Evolutionary conservation across 164 flowering plant genomes (phyloP).

Genomic region (Tetrastigma voinierianum): DNA sequence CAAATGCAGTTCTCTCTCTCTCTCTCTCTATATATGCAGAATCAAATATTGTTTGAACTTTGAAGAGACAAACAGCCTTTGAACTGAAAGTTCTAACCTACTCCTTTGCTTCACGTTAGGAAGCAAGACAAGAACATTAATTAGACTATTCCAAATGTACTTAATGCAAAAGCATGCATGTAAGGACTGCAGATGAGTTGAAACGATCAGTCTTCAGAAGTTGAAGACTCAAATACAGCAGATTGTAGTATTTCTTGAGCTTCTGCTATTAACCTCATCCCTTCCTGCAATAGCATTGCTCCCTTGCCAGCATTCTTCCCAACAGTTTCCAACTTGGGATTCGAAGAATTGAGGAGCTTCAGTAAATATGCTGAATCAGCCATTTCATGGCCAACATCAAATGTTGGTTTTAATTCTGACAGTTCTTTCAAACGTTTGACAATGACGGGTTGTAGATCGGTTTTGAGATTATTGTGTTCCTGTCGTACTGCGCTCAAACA

Average conservation of each 20-base stretch:
- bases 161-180: too few species aligned
- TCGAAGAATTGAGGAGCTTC: neutral
- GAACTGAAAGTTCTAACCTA: too few species aligned
- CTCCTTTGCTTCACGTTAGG: too few species aligned
- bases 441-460: neutral
- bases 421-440: neutral
- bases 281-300: neutral
- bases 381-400: neutral
- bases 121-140: too few species aligned
- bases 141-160: too few species aligned
- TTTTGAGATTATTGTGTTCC: neutral
- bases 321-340: neutral
- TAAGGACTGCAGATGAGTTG: too few species aligned
- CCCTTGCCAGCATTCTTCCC: neutral
- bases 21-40: too few species aligned
- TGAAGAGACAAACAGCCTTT: too few species aligned
- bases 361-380: neutral
- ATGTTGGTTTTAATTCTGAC: neutral
- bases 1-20: too few species aligned
- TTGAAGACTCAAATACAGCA: neutral
- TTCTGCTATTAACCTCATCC: neutral
- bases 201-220: neutral
- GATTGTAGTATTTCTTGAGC: neutral
- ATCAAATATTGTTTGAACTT: too few species aligned
- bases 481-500: neutral